Evolutionary conservation across 257 asterid species (phyloP), one percentile per base, ranked within the genome.

Genomic region (Henckelia pumila): DNA sequence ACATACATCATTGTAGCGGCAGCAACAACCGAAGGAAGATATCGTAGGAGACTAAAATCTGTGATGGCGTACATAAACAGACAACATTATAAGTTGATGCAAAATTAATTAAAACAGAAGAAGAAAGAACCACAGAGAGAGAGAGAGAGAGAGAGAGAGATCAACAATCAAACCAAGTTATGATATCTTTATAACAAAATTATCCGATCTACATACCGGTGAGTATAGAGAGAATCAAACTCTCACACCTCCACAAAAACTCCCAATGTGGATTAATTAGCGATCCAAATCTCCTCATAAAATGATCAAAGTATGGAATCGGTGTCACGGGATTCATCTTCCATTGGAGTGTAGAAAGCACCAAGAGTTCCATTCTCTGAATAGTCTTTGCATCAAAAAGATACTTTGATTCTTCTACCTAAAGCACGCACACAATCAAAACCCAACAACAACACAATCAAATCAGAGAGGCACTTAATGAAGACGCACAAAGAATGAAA

Each of bases 241-340:
- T 73, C 73, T 81, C 95, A 73, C 96, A 93, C 49, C 82, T 77
- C 76, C 74, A 71, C 58, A 84, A 77, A 74, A 93, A 83, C n/a
- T 86, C 96, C 79, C 79, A 82, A 72, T 83, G 86, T 64, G 75
- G 83, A 60, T 82, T 78, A 67, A 55, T 69, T 67, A 73, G 65
- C 72, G 82, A 77, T 63, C 75, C 89, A 65, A 88, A 81, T 75
- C 99, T 86, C 83, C 97, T 88, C 10, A 73, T 78, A 73, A 82
- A 74, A 81, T 93, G 96, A 81, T 93, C 99, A 71, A 90, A 59
- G 77, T 85, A 93, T 1, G 95, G 79, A 25, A 90, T 67, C 8
- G 99, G 96, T 1, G 99, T 93, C 70, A 87, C 97, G 1, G 83
- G 91, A 72, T 83, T 86, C 94, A 89, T 88, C 81, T 73, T 88